Evolutionary conservation across 1,284 basidiomycete species (phyloP), one percentile per base, ranked within the genome.

Genomic region (Ceratobasidium sp.): DNA sequence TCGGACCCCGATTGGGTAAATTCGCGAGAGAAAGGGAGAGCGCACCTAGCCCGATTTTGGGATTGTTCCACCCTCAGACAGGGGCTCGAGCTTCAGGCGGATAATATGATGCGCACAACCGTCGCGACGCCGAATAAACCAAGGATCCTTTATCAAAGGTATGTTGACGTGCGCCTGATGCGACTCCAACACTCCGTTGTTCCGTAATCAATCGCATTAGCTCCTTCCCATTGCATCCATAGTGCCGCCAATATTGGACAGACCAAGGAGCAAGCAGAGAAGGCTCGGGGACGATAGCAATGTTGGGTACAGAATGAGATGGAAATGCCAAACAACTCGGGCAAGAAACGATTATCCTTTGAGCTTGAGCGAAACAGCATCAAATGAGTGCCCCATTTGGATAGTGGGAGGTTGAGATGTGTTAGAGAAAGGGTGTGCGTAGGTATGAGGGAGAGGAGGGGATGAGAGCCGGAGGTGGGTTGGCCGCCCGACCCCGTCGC

Each of bases 161-260:
- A 20, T 40, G 62, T 67, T 67, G 62, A 45, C 62, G 62, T 67
- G 60, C 50, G 62, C 50, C 38, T 67, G 62, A 67, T 67, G 27
- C 49, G 25, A 53, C 35, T 42, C 35, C 22, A 65, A 65, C 60
- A 65, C 62, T 67, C 62, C 62, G 62, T 67, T 67, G 62, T 67
- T 67, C 62, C 62, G 62, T 54, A 67, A 67, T 53, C 62, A 53
- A 34, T 64, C 34, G 20, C 6, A 20, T 17, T 17, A 25, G 49
- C 52, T 32, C 31, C 52, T 54, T 50, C 62, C 62, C 50, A 43
- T 67, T 67, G 62, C 54, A 38, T 17, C n/a, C 29, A 34, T 17
- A n/a, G 52, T 52, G 52, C 52, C 52, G 49, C 50, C 22, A 54
- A 67, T 67, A 42, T 67, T 38, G 20, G 54, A 50, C 62, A 67